Evolutionary conservation across 2,329 filamentous ascomycete genomes (phyloP).

Genomic region (Pestalotiopsis sp.): DNA sequence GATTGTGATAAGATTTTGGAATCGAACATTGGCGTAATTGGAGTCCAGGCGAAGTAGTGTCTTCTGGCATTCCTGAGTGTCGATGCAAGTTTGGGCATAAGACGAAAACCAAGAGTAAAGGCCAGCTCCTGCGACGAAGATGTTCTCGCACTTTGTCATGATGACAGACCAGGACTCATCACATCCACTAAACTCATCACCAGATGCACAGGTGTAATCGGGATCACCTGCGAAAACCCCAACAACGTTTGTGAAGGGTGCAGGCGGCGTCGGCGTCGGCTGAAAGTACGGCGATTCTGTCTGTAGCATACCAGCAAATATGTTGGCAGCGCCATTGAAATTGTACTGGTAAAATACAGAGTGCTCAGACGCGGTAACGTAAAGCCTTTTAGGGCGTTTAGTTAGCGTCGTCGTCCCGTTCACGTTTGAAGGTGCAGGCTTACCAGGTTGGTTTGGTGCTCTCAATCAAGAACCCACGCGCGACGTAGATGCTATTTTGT

Average conservation of each 20-base stretch:
- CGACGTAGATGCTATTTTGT: constrained; percentile 35
- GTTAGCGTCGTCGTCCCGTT: no score
- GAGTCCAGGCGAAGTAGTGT: constrained; percentile 11
- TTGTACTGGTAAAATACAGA: constrained; percentile 55
- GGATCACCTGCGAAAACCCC: background rate
- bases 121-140: background rate
- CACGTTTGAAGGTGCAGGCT: no score
- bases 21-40: constrained; percentile 24
- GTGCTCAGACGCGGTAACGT: constrained; percentile 54
- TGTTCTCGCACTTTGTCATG: background rate
- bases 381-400: constrained; percentile 21
- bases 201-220: background rate
- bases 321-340: constrained; percentile 46
- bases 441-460: background rate
- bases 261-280: constrained; percentile 17
- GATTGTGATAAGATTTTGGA: constrained; percentile 33
- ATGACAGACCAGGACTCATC: background rate
- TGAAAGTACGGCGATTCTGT: constrained; percentile 44
- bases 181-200: background rate
- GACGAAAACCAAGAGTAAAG: background rate
- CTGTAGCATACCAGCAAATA: constrained; percentile 51
- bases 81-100: background rate
- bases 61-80: background rate
- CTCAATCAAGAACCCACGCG: constrained; percentile 13
- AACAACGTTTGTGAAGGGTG: constrained; percentile 50